Percentiles rank a stretch among this genome's conserved stretches.
Conservation (phyloP, 805 yeast genomes). For the Yarrowia alimentaria region DNA sequence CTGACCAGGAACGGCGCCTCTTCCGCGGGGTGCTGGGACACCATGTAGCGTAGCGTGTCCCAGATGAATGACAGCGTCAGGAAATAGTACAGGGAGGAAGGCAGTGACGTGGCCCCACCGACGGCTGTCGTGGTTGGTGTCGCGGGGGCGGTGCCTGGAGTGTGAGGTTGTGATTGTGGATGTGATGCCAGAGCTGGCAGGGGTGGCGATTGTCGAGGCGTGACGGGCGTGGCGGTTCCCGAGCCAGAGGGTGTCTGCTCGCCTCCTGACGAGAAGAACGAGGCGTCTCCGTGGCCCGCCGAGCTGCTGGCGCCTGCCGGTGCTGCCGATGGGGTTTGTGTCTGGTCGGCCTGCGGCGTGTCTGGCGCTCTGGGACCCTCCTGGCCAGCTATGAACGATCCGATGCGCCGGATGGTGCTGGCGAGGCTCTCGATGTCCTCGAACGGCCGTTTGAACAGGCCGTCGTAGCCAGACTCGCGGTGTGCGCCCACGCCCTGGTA, state of each 20-base stretch:
- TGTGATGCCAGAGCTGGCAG: no score
- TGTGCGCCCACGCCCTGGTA: slow-evolving; percentile 19
- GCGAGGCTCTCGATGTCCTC: slow-evolving; percentile 25
- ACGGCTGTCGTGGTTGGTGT: not conserved
- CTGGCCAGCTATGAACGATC: slow-evolving; percentile 13
- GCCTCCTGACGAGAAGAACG: no score
- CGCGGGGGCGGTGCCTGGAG: no score
- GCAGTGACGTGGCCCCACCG: not conserved
- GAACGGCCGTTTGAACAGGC: slow-evolving; percentile 8
- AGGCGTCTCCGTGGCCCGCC: no score
- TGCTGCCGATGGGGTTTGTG: not conserved
- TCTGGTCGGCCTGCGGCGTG: not conserved
- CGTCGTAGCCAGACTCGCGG: slow-evolving; percentile 23
- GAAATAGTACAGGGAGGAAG: slow-evolving; percentile 12
- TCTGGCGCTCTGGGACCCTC: not conserved
- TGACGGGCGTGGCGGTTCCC: no score
- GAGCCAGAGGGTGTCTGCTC: no score
- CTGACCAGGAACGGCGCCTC: slow-evolving; percentile 16
- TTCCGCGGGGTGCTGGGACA: slow-evolving; percentile 9
- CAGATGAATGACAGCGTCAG: slow-evolving; percentile 17
- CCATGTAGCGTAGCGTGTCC: slow-evolving; percentile 14
- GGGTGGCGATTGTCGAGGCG: no score
- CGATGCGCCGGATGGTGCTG: slow-evolving; percentile 18
- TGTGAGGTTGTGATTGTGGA: no score
- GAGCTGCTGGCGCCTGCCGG: not conserved